Conservation (phyloP, 495 filamentous ascomycete species). For the Penicillium riverlandense region DNA sequence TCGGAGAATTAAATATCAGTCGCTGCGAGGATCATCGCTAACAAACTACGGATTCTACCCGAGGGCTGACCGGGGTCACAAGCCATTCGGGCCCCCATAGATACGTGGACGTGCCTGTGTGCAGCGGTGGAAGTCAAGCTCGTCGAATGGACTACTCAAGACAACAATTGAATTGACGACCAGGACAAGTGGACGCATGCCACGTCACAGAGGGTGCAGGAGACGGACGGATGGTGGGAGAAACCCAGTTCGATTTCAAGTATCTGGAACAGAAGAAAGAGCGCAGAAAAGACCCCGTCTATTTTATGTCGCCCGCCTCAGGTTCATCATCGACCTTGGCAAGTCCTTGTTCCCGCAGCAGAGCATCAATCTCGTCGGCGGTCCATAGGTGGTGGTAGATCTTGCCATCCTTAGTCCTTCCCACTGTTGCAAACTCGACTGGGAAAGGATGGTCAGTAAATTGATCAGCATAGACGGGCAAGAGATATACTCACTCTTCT, state of each 20-base stretch:
- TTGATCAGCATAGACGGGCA: neutral
- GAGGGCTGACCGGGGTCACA: too few relatives aligned
- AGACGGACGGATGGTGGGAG: too few relatives aligned
- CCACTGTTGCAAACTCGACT: constrained; percentile 99
- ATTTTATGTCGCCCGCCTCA: constrained; percentile 54
- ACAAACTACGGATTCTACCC: too few relatives aligned
- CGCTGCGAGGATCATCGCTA: too few relatives aligned
- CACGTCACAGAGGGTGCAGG: neutral
- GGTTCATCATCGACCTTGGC: constrained; percentile 77
- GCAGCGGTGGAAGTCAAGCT: neutral
- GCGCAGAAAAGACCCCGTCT: constrained; percentile 15
- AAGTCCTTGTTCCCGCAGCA: constrained; percentile 91
- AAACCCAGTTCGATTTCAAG: constrained; percentile 6
- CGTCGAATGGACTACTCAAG: too few relatives aligned
- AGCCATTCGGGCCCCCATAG: neutral
- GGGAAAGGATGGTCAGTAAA: constrained; percentile 5
- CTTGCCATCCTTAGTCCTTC: constrained; percentile 87
- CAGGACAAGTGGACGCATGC: neutral
- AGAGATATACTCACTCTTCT: constrained; percentile 71
- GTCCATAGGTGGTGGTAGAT: constrained; percentile 97
- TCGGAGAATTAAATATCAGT: too few relatives aligned
- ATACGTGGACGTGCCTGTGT: neutral
- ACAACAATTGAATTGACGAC: neutral
- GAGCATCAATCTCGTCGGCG: constrained; percentile 90
- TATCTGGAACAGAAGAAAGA: constrained; percentile 14